Evolutionary conservation across 495 filamentous ascomycete species (phyloP), one percentile per base, ranked within the genome.

Genomic region (Lasiosphaeria hispida): DNA sequence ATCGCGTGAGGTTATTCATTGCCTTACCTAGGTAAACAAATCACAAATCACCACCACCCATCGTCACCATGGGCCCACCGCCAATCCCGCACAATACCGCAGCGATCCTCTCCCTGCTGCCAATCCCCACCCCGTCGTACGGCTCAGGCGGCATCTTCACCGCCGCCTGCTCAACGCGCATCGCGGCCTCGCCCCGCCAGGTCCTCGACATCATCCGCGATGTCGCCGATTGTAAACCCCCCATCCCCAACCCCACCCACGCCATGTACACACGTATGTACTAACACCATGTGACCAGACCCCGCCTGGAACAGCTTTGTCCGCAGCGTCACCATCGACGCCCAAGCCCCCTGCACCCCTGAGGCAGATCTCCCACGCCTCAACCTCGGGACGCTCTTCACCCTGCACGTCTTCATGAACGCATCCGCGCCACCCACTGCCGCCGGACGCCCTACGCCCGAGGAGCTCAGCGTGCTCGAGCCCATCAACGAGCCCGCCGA

Each of bases 231-330:
- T 75, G 66, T 66, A 39, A n/a, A 56, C 42, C 17, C 4, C 45
- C 51, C 19, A 19, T n/a, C 23, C 7, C 15, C 23, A 1, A 33
- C 44, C 13, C 36, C 45, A 10, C 2, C 13, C n/a, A 9, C 35
- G 2, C 30, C n/a, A 14, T 7, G 37, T 36, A 3, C 36, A 34
- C 13, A 35, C 14, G 17, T 33, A 14, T 10, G 18, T 10, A 44
- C 15, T 60, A 38, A 49, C 53, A 10, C 40, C 48, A 3, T 38
- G 7, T 15, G 23, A 18, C 15, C 33, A 65, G 65, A 75, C 53
- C 53, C 67, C 0, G 9, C 38, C n/a, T 75, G 73, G 73, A 75
- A 75, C 61, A 60, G 61, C 15, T 75, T 73, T 50, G 63, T 66
- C 55, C 63, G 67, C 13, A 39, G 34, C 10, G 60, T 57, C 62